phyloP scores from a whole-genome alignment of 106 monocot species.

The Acanthochlamys bracteata region DNA sequence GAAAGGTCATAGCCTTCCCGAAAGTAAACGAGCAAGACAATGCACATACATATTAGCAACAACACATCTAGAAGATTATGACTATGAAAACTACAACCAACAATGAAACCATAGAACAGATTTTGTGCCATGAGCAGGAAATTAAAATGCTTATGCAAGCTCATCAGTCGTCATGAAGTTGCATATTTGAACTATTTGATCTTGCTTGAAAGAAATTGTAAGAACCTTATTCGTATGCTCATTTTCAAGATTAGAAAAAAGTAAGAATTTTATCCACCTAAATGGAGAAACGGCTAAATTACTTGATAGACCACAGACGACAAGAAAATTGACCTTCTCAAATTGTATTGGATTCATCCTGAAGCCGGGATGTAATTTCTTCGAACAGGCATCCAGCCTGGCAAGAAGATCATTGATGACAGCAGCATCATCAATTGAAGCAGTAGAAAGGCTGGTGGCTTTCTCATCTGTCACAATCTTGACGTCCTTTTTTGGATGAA shows the following conservation, averaged over 20 bases:
- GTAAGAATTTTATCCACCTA: neutral
- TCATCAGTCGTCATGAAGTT: too few species aligned
- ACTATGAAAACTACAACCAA: neutral
- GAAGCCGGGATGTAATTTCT: slow-evolving; percentile 50
- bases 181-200: too few species aligned
- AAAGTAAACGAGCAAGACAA: too few species aligned
- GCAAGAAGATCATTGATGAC: slow-evolving; percentile 56
- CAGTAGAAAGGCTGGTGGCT: slow-evolving; percentile 44
- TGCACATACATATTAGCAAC: neutral
- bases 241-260: too few species aligned
- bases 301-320: neutral
- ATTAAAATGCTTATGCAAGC: too few species aligned
- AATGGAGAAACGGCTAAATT: neutral
- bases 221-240: too few species aligned
- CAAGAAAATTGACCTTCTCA: slow-evolving; percentile 57
- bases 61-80: neutral
- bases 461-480: slow-evolving; percentile 91
- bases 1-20: too few species aligned
- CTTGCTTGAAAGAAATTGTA: too few species aligned
- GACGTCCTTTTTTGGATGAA: slow-evolving; percentile 63
- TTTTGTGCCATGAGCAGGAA: neutral
- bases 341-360: slow-evolving; percentile 81
- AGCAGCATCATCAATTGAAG: slow-evolving; percentile 67
- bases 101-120: neutral
- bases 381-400: slow-evolving; percentile 57